Conservation (phyloP, 345 rosid species). For the Brassica napus region DNA sequence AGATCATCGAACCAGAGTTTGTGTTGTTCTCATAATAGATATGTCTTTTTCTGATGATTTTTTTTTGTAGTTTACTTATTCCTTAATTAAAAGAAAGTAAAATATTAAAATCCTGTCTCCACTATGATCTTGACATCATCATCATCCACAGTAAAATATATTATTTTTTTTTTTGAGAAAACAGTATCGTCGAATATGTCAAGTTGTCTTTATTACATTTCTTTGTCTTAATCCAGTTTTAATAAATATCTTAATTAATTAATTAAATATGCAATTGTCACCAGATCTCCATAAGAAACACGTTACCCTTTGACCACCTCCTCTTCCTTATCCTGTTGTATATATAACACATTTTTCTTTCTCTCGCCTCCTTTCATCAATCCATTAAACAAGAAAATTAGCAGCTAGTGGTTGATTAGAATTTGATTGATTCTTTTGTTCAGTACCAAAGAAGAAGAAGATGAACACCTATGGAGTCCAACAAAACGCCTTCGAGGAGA, state of each 20-base stretch:
- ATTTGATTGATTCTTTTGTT: neutral
- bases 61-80: neutral
- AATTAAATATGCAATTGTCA: neutral
- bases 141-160: neutral
- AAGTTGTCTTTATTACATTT: constrained; percentile 16
- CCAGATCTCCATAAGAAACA: constrained; percentile 43
- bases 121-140: constrained; percentile 34
- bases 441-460: constrained; percentile 11
- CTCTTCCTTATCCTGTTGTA: constrained; percentile 22
- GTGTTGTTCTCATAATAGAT: neutral
- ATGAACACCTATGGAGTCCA: constrained; percentile 74
- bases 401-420: neutral
- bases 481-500: constrained; percentile 31
- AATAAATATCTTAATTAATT: neutral
- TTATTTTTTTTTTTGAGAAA: neutral
- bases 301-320: constrained; percentile 44
- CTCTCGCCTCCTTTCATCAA: neutral
- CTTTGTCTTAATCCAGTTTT: neutral
- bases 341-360: neutral
- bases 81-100: neutral
- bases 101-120: constrained; percentile 15
- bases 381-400: neutral
- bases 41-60: neutral
- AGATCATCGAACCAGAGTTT: neutral
- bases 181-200: neutral